Evolutionary conservation across 1,284 basidiomycete genomes (phyloP).

Genomic region (Irpex sp.): DNA sequence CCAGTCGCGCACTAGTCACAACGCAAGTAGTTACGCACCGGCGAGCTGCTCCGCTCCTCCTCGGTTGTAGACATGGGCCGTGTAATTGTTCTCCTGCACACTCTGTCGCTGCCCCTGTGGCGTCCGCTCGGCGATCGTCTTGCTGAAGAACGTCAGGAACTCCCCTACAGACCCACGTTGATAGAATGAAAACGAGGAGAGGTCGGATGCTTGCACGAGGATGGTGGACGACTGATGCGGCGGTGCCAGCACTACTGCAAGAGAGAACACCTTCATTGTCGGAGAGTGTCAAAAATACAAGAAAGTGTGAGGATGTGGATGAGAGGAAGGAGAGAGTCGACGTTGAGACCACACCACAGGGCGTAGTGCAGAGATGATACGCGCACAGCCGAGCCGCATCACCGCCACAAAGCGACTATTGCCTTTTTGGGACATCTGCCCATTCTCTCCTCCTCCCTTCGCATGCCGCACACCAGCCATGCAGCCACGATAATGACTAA

Average conservation of each 20-base stretch:
- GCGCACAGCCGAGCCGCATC: background rate
- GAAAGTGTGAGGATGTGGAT: background rate
- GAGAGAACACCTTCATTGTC: conserved; percentile 69
- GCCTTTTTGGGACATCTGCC: background rate
- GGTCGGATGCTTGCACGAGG: conserved; percentile 76
- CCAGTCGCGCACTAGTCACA: too few relatives aligned
- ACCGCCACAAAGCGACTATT: background rate
- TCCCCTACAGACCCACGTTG: conserved; percentile 84
- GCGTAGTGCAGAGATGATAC: background rate
- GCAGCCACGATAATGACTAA: too few relatives aligned
- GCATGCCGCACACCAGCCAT: too few relatives aligned
- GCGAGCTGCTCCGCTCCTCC: conserved; percentile 78
- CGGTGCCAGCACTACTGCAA: conserved; percentile 59
- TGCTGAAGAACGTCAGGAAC: conserved; percentile 89
- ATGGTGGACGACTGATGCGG: conserved; percentile 56
- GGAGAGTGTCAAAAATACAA: background rate
- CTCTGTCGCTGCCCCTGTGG: conserved; percentile 86
- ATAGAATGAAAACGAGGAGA: conserved; percentile 93
- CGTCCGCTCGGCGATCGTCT: conserved; percentile 92
- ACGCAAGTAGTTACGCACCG: conserved; percentile 43
- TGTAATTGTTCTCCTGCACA: conserved; percentile 93
- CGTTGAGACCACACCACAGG: background rate
- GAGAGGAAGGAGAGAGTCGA: background rate
- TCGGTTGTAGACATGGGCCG: conserved; percentile 89
- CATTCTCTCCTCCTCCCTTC: too few relatives aligned